Conservation (phyloP, 2,329 filamentous ascomycete genomes). For the Microthyrium microscopicum region DNA sequence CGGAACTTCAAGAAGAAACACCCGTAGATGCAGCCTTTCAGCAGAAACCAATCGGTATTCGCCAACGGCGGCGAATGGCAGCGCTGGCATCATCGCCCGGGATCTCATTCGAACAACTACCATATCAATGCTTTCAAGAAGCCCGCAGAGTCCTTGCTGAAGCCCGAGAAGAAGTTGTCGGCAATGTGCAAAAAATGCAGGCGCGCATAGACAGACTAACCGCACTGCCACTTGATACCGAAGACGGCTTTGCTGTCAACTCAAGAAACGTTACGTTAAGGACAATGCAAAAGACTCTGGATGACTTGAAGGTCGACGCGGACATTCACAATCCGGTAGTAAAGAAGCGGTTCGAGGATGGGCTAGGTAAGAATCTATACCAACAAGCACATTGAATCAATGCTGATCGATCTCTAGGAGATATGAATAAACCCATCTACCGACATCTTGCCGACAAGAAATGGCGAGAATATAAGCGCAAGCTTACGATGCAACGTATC, state of each 20-base stretch:
- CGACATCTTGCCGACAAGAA: conserved; percentile 72
- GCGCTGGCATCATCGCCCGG: conserved; percentile 29
- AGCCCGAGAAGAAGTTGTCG: conserved; percentile 68
- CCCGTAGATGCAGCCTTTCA: conserved; percentile 69
- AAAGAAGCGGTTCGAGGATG: conserved; percentile 89
- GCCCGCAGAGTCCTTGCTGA: conserved; percentile 65
- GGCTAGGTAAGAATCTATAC: conserved; percentile 42
- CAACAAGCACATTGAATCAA: too few relatives aligned
- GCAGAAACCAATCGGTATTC: not conserved
- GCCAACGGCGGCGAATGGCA: conserved; percentile 18
- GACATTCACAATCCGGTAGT: conserved; percentile 92
- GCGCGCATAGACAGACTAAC: conserved; percentile 52
- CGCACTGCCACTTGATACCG: too few relatives aligned
- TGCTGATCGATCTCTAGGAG: conserved; percentile 38
- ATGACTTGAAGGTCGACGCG: conserved; percentile 70
- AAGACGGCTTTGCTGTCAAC: conserved; percentile 40
- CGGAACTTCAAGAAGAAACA: conserved; percentile 55
- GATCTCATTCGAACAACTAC: conserved; percentile 80
- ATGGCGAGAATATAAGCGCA: conserved; percentile 71
- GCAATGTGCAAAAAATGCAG: conserved; percentile 50
- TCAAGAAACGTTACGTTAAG: too few relatives aligned
- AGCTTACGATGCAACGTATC: conserved; percentile 70
- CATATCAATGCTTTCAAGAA: conserved; percentile 97
- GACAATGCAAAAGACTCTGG: conserved; percentile 57
- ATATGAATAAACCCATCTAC: conserved; percentile 95